These are phyloP conservation scores for Entamoeba dispar DNA, from an alignment of 208 protist genomes.

Conservation along the genomic window DNA sequence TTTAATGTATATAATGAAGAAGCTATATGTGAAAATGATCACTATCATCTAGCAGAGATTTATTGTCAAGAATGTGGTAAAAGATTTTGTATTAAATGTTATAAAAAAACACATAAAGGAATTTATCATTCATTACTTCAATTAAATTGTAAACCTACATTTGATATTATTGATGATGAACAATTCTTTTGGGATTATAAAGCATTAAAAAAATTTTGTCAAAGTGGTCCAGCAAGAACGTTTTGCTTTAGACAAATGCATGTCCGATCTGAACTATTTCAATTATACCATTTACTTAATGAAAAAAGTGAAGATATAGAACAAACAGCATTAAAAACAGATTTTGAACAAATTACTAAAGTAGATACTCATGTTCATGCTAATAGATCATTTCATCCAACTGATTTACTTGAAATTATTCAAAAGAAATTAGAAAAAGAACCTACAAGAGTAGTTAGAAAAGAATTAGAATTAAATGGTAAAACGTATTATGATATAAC, in stretches of 20 bases:
- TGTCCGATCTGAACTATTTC: neutral
- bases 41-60: neutral
- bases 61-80: neutral
- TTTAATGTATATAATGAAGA: neutral
- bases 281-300: neutral
- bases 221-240: neutral
- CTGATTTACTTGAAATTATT: constrained; percentile 70
- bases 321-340: neutral
- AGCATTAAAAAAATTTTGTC: neutral
- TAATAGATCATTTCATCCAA: constrained; percentile 65
- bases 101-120: neutral
- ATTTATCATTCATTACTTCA: neutral
- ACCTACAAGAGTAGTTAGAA: constrained; percentile 40
- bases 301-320: neutral
- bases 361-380: constrained; percentile 85
- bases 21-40: neutral
- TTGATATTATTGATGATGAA: neutral
- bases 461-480: neutral
- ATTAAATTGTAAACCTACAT: neutral
- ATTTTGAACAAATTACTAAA: constrained; percentile 50
- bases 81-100: neutral
- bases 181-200: neutral
- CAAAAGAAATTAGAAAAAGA: constrained; percentile 60
- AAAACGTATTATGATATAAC: neutral
- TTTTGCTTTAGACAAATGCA: neutral